Conservation (phyloP, 768 basidiomycete genomes). For the Lactarius psammicola region DNA sequence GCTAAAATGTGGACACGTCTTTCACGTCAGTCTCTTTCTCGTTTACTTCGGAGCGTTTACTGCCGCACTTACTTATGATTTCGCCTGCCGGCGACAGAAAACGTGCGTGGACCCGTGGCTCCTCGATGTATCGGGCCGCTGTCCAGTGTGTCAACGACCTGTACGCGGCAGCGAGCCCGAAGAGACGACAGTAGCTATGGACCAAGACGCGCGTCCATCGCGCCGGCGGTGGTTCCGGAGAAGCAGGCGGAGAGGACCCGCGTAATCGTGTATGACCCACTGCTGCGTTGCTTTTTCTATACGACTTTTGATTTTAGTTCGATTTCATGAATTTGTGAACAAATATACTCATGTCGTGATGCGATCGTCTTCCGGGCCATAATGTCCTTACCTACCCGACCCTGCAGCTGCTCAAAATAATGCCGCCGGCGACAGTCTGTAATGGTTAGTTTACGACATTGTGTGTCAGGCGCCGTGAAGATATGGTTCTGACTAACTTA, state of each 20-base stretch:
- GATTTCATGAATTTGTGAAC: neutral
- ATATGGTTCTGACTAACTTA: too few species aligned
- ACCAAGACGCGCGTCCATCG: constrained; percentile 32
- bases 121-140: constrained; percentile 78
- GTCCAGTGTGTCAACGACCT: constrained; percentile 80
- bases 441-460: too few species aligned
- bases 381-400: too few species aligned
- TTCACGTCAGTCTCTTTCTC: constrained; percentile 61
- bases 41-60: neutral
- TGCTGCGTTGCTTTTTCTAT: neutral
- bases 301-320: neutral
- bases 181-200: constrained; percentile 37
- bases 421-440: too few species aligned
- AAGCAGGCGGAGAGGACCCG: constrained; percentile 16
- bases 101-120: constrained; percentile 91
- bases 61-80: constrained; percentile 12
- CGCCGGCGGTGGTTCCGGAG: constrained; percentile 24
- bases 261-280: constrained; percentile 1
- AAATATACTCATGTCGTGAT: neutral
- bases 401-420: neutral
- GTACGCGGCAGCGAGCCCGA: constrained; percentile 51
- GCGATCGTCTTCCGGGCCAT: neutral
- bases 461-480: too few species aligned
- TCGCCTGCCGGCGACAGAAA: constrained; percentile 50
- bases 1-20: constrained; percentile 81